phyloP scores from a whole-genome alignment of 2,329 filamentous ascomycete genomes.

The Dothideomycetidae sp. region DNA sequence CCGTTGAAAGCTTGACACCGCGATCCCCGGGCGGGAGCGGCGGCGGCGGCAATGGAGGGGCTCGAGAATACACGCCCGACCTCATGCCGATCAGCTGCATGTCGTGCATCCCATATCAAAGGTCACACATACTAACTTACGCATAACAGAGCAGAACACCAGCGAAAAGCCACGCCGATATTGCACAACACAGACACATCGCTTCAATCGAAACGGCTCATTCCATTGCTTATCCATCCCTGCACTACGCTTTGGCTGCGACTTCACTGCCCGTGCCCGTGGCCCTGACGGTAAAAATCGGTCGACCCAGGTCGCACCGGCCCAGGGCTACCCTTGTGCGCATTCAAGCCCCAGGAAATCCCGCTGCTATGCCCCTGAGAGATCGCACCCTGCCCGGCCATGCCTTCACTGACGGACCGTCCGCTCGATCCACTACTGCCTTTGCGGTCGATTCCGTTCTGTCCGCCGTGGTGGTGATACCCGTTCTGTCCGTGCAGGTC shows the following conservation, averaged over 20 bases:
- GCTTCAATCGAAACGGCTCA: conserved; percentile 1
- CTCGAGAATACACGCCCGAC: no score
- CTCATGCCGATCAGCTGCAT: no score
- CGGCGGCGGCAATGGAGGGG: no score
- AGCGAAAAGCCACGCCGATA: no score
- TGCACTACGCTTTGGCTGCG: not conserved
- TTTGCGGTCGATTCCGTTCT: conserved; percentile 10
- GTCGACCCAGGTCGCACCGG: conserved; percentile 6
- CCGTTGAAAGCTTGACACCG: no score
- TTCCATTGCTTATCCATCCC: not conserved
- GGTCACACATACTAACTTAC: no score
- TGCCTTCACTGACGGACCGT: conserved; percentile 7
- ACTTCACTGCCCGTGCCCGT: not conserved
- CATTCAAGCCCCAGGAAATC: not conserved
- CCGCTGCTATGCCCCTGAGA: conserved; percentile 8
- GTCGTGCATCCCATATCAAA: no score
- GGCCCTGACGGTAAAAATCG: not conserved
- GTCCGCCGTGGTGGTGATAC: not conserved
- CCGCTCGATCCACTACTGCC: conserved; percentile 11
- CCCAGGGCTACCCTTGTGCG: conserved; percentile 3
- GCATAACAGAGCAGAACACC: no score
- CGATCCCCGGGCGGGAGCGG: no score
- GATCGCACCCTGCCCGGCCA: conserved; percentile 8
- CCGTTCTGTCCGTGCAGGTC: conserved; percentile 10
- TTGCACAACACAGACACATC: conserved; percentile 1